Base-by-base conservation (phyloP, 2,329 filamentous ascomycete species). In the Penicillium sp. region DNA sequence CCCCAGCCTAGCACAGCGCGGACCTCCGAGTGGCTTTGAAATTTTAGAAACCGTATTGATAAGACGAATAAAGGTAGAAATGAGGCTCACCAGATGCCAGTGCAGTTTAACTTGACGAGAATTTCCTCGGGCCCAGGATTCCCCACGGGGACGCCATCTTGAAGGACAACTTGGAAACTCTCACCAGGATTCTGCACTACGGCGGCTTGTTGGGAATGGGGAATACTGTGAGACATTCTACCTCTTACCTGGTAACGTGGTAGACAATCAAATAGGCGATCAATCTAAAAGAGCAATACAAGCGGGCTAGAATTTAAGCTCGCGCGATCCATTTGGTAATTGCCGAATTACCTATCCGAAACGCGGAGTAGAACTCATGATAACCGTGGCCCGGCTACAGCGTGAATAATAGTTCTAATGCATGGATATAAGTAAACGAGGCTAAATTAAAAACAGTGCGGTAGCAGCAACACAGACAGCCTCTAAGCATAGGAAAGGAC, bases 51-150 rank as follows among this genome's bases (percentile, higher is more conserved):
- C 8, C 38, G 9, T 9, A 3, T 35, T 35, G 8, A 35, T 6
- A 1, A 35, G 3, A 15, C 2, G 27, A 7, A 15, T 23, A 33
- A 33, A 18, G n/a, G 6, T 4, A 31, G 8, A 6, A 18, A 4
- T 27, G 3, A 8, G 1, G 9, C 47, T 50, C 42, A 62, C 60
- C 60, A 62, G 6, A 62, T 41, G 10, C 60, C 60, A 12, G 57
- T 61, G 39, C 60, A 62, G 2, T 47, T 49, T 23, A 62, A 39
- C 37, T 60, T 61, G 28, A 62, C 46, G 10, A 62, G 56, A 15
- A 61, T 49, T 38, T 62, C 60, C 6, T 58, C 49, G 12, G 40
- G 24, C 1, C 53, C 53, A 1, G 60, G 60, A 9, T 31, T 48
- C 6, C 50, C 45, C 12, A 62, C 50, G 1, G 54, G 49, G 10